Percentiles rank a stretch among this genome's conserved stretches.
Evolutionary conservation across 805 yeast species (phyloP).

Genomic region (Saccharomycopsis fodiens): DNA sequence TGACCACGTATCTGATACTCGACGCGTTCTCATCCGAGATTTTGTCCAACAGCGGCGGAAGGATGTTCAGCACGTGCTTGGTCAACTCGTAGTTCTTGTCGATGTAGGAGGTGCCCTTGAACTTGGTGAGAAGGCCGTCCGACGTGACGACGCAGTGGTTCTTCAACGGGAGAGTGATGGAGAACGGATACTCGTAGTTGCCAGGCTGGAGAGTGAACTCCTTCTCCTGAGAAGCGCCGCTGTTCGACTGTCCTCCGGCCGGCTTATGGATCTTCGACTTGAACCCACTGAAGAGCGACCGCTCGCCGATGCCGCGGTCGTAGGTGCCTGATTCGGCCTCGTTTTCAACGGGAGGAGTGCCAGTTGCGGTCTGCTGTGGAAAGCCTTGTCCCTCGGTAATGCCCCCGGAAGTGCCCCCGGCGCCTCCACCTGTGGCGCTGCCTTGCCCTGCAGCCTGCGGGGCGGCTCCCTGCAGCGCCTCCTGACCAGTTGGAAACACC

Average conservation of each 20-base stretch:
- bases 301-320: background rate
- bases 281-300: constrained; percentile 1
- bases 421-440: background rate
- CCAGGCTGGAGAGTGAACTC: constrained; percentile 16
- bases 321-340: background rate
- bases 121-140: constrained; percentile 2
- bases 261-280: background rate
- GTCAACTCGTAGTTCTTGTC: constrained; percentile 5
- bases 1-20: constrained; percentile 10
- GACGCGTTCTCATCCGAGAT: background rate
- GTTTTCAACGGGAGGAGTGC: background rate
- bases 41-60: constrained; percentile 13
- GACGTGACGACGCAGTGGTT: constrained; percentile 15
- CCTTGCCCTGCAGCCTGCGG: background rate
- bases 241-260: background rate
- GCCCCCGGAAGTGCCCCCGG: background rate
- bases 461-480: background rate
- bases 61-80: constrained; percentile 11
- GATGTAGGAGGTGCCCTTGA: background rate
- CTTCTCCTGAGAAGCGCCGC: background rate
- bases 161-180: constrained; percentile 17
- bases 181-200: constrained; percentile 12
- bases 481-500: constrained; percentile 16
- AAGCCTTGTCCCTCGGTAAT: background rate
- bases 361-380: background rate